Evolutionary conservation across 108 stramenopile genomes (phyloP), one percentile per base, ranked within the genome.

Genomic region (Seminavis robusta): DNA sequence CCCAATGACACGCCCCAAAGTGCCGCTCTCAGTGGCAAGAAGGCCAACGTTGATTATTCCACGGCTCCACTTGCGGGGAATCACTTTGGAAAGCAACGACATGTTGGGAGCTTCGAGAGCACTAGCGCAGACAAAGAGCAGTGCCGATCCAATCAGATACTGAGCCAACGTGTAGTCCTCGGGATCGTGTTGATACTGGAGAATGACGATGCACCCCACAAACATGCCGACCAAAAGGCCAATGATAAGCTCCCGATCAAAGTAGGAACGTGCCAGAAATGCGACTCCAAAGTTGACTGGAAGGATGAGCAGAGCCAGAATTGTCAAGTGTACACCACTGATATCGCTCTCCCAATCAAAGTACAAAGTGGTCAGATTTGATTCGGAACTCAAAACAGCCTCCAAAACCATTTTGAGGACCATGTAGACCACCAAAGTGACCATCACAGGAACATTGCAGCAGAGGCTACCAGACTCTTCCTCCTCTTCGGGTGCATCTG

Each of bases 21-120:
- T 88, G 0, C 90, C 93, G 0, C 86, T 76, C 68, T 94, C 90
- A 24, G 93, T 94, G 21, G 89, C 76, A 6, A 94, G 57, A 13
- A 92, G 67, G 7, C 93, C 93, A 40, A 80, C 73, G 69, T 94
- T 94, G 49, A 89, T 75, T 27, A 89, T 73, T 27, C 93, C 93
- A 29, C 47, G 47, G 16, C 83, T 81, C 51, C 88, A 66, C 23
- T 64, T 54, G 8, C 73, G 71, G 0, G 86, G 76, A 23, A 94
- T 84, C 0, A 83, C 70, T 63, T 90, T 90, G 5, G 77, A 75
- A 46, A 91, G 53, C 28, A 86, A 53, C 1, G 81, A 72, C 90
- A 92, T 92, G 45, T 80, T 74, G 3, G 81, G 81, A 11, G 64
- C 81, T 49, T 82, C 81, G 21, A 78, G 30, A 1, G 67, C 74